phyloP scores from a whole-genome alignment of 495 filamentous ascomycete genomes.

The Penicillium pancosmium region DNA sequence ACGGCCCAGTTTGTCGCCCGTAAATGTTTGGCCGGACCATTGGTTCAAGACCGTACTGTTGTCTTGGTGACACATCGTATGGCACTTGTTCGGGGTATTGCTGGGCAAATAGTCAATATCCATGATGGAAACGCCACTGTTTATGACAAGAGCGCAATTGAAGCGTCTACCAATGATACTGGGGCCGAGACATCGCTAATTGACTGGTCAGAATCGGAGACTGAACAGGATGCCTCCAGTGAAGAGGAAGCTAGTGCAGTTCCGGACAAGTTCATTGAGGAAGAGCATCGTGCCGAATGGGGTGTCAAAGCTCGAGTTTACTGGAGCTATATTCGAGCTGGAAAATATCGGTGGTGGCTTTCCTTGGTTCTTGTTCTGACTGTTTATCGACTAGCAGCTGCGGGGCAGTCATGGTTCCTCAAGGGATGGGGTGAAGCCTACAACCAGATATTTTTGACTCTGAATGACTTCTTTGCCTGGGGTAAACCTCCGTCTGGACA shows the following conservation, averaged over 20 bases:
- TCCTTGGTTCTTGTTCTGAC: conserved; percentile 59
- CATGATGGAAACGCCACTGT: conserved; percentile 54
- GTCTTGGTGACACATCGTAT: conserved; percentile 81
- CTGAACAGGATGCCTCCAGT: conserved; percentile 35
- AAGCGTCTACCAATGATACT: conserved; percentile 21
- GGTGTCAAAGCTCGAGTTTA: conserved; percentile 75
- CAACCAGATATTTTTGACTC: conserved; percentile 30
- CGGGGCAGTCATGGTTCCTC: conserved; percentile 76
- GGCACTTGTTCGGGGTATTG: conserved; percentile 64
- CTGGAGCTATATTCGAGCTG: conserved; percentile 81
- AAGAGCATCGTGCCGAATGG: conserved; percentile 75
- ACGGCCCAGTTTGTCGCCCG: conserved; percentile 73
- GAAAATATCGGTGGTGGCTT: conserved; percentile 71
- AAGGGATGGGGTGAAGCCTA: conserved; percentile 86
- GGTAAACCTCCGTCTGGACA: neutral
- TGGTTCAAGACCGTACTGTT: conserved; percentile 63
- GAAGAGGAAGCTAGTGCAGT: conserved; percentile 53
- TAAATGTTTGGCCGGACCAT: conserved; percentile 65
- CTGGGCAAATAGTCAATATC: conserved; percentile 70
- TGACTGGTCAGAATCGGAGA: conserved; percentile 36
- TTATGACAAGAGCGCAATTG: conserved; percentile 41
- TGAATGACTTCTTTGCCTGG: conserved; percentile 9
- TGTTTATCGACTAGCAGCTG: conserved; percentile 58
- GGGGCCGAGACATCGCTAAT: conserved; percentile 14
- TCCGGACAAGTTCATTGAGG: conserved; percentile 79